phyloP scores from a whole-genome alignment of 371 early-diverging fungal genomes.

The Basidiobolus meristosporus region DNA sequence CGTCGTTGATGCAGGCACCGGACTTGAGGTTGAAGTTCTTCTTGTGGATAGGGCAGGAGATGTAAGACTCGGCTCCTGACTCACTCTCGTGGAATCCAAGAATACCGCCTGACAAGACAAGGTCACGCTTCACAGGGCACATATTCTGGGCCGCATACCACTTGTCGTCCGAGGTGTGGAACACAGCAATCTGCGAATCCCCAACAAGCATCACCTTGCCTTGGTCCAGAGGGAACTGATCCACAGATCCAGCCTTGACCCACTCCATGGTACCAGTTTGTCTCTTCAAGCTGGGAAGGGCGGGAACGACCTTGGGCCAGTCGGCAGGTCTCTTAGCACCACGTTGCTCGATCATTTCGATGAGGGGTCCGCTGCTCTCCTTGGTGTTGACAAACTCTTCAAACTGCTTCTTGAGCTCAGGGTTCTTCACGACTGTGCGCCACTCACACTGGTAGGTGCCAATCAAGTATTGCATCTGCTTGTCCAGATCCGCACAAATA shows the following conservation, averaged over 20 bases:
- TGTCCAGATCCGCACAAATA: too few relatives aligned
- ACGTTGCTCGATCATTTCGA: conserved; percentile 30
- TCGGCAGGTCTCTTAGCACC: conserved; percentile 38
- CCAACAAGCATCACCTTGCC: conserved; percentile 31
- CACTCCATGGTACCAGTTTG: conserved; percentile 6
- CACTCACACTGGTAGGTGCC: conserved; percentile 39
- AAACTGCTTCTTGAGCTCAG: conserved; percentile 24
- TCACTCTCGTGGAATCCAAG: conserved; percentile 19
- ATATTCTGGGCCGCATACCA: conserved; percentile 56
- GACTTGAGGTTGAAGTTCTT: conserved; percentile 34
- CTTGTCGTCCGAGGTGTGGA: conserved; percentile 14
- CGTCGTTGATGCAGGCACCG: conserved; percentile 22
- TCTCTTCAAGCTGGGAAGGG: conserved; percentile 5
- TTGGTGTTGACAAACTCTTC: conserved; percentile 35
- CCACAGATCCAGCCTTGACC: conserved; percentile 9
- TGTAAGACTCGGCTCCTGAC: conserved; percentile 7
- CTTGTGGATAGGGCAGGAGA: conserved; percentile 51
- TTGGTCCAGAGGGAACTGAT: conserved; percentile 19
- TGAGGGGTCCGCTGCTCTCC: too few relatives aligned
- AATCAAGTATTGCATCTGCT: conserved; percentile 30
- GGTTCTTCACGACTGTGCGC: conserved; percentile 33
- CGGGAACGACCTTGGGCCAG: conserved; percentile 27
- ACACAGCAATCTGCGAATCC: conserved; percentile 37
- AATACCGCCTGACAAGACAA: conserved; percentile 37
- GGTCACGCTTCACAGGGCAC: conserved; percentile 48